Evolutionary conservation across 768 basidiomycete genomes (phyloP), one percentile per base, ranked within the genome.

Genomic region (Neoboletus magnificus): DNA sequence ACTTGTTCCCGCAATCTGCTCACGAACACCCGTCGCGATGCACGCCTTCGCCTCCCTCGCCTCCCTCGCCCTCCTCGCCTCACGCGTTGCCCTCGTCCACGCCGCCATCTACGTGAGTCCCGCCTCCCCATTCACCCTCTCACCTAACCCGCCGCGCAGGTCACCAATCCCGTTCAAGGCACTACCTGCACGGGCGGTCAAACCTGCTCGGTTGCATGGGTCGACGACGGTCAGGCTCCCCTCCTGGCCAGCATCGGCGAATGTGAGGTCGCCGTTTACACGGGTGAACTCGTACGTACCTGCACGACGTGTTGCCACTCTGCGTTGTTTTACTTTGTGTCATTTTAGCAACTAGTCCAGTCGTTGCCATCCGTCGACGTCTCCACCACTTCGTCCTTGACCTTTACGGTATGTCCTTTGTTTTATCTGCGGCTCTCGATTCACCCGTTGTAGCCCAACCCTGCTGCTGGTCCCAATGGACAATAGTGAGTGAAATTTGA

Each of bases 201-300:
- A 58, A 57, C 77, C 7, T 87, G 84, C 69, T 68, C 65, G 0
- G 76, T 89, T 8, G 54, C 74, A 43, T 91, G 87, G 87, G 55
- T 82, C 1, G 88, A 91, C 52, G 75, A 91, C 57, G 87, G 87
- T 18, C 37, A 56, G 11, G 36, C 52, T 1, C 88, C 89, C 4
- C 66, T 82, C 18, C 58, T 81, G n/a, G 40, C 71, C 7, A 54
- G 63, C 33, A 78, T 89, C 46, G 86, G 86, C 4, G 66, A 79
- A 0, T 77, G 80, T 48, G 70, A 72, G 3, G 77, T 86, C 50
- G 84, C 74, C 1, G 69, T 91, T 32, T 90, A 80, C 58, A 77
- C 76, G n/a, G 84, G 83, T 10, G 65, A 78, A 9, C 66, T 75
- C 71, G 86, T 85, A 55, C 47, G 78, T 71, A 6, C 30, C 20